These are phyloP conservation scores for Sugiyamaella neomexicana DNA, from an alignment of 1,139 yeast genomes.

Conservation along the genomic window DNA sequence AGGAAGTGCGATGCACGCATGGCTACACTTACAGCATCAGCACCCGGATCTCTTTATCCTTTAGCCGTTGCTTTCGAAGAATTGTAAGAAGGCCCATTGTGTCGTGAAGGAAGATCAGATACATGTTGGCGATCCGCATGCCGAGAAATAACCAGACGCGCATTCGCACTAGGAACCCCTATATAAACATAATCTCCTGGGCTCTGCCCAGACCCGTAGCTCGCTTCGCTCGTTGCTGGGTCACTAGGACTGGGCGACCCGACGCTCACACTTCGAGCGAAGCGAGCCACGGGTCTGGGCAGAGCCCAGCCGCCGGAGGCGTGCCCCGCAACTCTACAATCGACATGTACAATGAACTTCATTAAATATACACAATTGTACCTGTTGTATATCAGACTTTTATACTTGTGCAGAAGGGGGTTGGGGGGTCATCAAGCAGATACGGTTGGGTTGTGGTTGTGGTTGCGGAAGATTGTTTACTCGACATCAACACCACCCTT, in stretches of 20 bases:
- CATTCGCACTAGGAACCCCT: background rate
- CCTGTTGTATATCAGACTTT: slow-evolving; percentile 20
- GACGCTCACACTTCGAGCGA: no score
- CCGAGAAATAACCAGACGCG: background rate
- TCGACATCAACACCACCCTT: slow-evolving; percentile 80
- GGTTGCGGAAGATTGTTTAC: slow-evolving; percentile 37
- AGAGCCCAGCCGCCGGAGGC: slow-evolving; percentile 5
- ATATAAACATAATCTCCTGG: background rate
- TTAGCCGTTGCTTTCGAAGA: slow-evolving; percentile 76
- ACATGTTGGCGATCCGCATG: background rate
- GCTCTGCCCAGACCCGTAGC: no score
- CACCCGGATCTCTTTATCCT: slow-evolving; percentile 74
- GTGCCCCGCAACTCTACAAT: no score
- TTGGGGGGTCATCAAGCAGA: slow-evolving; percentile 16
- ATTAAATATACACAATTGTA: slow-evolving; percentile 22
- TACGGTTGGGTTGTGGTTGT: slow-evolving; percentile 13
- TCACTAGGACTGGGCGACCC: no score
- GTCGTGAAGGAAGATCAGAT: background rate
- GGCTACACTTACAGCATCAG: slow-evolving; percentile 51
- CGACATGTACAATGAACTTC: slow-evolving; percentile 19
- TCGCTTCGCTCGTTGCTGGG: no score
- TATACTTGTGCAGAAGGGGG: slow-evolving; percentile 8
- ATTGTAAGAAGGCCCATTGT: slow-evolving; percentile 81
- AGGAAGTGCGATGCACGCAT: background rate
- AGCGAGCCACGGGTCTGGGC: slow-evolving; percentile 7